Conservation (phyloP, 2,329 filamentous ascomycete species). For the Trichoderma lentiforme region DNA sequence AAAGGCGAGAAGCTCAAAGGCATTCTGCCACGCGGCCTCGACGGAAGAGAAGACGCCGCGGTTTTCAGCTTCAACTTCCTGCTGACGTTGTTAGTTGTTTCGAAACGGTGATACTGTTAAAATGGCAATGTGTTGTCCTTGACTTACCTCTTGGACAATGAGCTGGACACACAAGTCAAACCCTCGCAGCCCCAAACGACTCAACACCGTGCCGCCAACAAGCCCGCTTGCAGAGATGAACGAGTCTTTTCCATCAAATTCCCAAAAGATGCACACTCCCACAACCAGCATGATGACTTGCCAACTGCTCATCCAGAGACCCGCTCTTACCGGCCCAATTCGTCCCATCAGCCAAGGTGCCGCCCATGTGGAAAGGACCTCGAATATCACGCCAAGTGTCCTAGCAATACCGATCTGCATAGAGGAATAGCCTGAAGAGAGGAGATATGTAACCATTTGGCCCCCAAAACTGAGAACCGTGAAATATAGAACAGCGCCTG, state of each 20-base stretch:
- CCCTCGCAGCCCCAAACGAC: conserved; percentile 58
- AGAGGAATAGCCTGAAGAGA: conserved; percentile 51
- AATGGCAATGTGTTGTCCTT: conserved; percentile 18
- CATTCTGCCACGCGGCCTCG: conserved; percentile 65
- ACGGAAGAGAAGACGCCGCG: conserved; percentile 68
- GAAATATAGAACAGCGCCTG: conserved; percentile 58
- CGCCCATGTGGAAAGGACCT: conserved; percentile 59
- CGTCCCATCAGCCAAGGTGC: conserved; percentile 53
- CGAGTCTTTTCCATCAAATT: conserved; percentile 22
- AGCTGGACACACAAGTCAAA: conserved; percentile 60
- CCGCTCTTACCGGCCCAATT: conserved; percentile 60
- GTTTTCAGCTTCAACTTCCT: conserved; percentile 52
- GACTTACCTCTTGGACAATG: conserved; percentile 57
- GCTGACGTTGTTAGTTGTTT: background rate
- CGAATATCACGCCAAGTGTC: conserved; percentile 50
- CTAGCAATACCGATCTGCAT: conserved; percentile 52
- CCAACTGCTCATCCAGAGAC: conserved; percentile 69
- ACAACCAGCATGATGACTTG: conserved; percentile 56
- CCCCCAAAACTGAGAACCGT: conserved; percentile 58
- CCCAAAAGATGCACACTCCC: conserved; percentile 41
- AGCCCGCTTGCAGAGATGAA: conserved; percentile 46
- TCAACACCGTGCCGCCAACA: conserved; percentile 50
- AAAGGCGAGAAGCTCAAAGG: conserved; percentile 67
- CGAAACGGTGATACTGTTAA: background rate
- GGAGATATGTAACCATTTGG: conserved; percentile 63